Evolutionary conservation across 192 early-diverging fungal genomes (phyloP).

Genomic region (Backusella morwellensis): DNA sequence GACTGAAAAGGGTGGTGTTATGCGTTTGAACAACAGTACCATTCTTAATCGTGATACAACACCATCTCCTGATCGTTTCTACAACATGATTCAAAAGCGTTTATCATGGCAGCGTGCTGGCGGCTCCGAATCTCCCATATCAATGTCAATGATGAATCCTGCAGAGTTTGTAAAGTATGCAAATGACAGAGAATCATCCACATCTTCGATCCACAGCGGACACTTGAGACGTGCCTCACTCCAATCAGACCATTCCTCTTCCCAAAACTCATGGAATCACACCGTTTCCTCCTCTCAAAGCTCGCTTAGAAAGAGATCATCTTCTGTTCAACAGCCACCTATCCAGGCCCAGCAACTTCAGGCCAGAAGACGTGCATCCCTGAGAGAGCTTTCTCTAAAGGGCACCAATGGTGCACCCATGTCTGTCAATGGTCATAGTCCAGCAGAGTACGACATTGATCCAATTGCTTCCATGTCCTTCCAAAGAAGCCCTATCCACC

Average conservation of each 20-base stretch:
- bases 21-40: neutral
- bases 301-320: slow-evolving; percentile 20
- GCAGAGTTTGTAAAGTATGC: slow-evolving; percentile 30
- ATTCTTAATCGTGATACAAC: slow-evolving; percentile 17
- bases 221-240: slow-evolving; percentile 32
- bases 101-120: slow-evolving; percentile 26
- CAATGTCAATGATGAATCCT: slow-evolving; percentile 27
- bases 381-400: slow-evolving; percentile 33
- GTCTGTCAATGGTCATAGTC: neutral
- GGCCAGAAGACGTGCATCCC: slow-evolving; percentile 24
- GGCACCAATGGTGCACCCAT: neutral
- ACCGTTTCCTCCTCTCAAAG: neutral
- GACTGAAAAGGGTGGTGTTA: slow-evolving; percentile 12
- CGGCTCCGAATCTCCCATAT: slow-evolving; percentile 19
- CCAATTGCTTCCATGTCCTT: slow-evolving; percentile 6
- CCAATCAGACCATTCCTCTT: slow-evolving; percentile 28
- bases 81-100: slow-evolving; percentile 37
- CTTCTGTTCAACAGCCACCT: slow-evolving; percentile 22
- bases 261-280: slow-evolving; percentile 12
- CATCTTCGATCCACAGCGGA: slow-evolving; percentile 33
- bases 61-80: slow-evolving; percentile 35
- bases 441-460: neutral
- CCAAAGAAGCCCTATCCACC: slow-evolving; percentile 10
- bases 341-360: slow-evolving; percentile 8
- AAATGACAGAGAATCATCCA: slow-evolving; percentile 33